phyloP scores from a whole-genome alignment of 2,329 filamentous ascomycete genomes.

The Nemania bipapillata region DNA sequence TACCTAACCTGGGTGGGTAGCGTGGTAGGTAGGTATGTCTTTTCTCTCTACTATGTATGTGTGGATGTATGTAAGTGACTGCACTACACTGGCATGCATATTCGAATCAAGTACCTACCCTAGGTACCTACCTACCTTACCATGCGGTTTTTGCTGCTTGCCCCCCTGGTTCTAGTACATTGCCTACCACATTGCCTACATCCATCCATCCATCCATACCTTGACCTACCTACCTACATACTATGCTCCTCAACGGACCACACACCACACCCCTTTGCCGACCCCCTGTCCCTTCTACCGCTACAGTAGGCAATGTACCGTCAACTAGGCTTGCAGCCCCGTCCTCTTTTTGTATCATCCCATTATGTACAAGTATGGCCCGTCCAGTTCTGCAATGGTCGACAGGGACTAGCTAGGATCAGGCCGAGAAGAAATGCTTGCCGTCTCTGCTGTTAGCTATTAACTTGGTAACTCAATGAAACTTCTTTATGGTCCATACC shows the following conservation, averaged over 20 bases:
- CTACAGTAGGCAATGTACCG: conserved; percentile 19
- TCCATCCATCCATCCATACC: no score
- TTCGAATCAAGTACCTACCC: conserved; percentile 27
- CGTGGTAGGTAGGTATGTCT: conserved; percentile 3
- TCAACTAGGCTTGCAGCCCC: conserved; percentile 9
- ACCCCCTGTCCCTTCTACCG: background rate
- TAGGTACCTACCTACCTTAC: conserved; percentile 9
- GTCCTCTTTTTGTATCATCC: conserved; percentile 23
- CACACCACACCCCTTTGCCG: conserved; percentile 10
- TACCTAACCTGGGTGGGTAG: background rate
- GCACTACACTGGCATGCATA: conserved; percentile 21
- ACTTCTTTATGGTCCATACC: conserved; percentile 17
- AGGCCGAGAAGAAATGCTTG: conserved; percentile 26
- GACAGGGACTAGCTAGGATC: conserved; percentile 30
- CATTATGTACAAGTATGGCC: conserved; percentile 30
- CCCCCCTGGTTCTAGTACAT: conserved; percentile 15
- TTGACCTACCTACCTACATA: background rate
- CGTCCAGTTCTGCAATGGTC: conserved; percentile 23
- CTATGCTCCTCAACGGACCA: conserved; percentile 24
- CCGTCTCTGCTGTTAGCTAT: conserved; percentile 6
- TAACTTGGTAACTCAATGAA: conserved; percentile 24
- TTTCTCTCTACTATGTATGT: background rate
- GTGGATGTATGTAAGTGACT: background rate
- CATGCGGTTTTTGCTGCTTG: conserved; percentile 11
- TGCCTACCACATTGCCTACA: no score